Evolutionary conservation across 2,329 filamentous ascomycete species (phyloP).

Genomic region (Ceratocystis cacaofunesta): DNA sequence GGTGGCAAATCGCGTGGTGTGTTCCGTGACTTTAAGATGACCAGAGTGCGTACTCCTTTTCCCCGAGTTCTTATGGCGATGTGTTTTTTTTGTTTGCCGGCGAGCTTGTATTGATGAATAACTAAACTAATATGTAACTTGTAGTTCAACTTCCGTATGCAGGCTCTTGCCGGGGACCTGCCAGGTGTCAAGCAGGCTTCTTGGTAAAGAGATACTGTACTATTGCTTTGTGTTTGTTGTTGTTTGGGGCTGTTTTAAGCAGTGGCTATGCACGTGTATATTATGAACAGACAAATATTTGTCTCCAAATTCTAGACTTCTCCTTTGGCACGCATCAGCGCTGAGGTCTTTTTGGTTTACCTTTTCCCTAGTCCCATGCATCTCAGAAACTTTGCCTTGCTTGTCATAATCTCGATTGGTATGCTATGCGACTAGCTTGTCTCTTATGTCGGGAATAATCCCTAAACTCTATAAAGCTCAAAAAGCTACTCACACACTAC

Average conservation of each 20-base stretch:
- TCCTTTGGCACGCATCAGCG: not conserved
- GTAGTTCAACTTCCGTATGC: conserved; percentile 83
- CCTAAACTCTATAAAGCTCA: not conserved
- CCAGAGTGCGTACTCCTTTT: conserved; percentile 49
- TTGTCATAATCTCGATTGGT: not conserved
- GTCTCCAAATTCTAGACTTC: not conserved
- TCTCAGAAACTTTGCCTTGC: not conserved
- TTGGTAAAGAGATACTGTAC: conserved; percentile 50
- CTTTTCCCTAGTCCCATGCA: not conserved
- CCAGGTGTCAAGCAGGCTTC: conserved; percentile 92
- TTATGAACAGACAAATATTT: conserved; percentile 13
- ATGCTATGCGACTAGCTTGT: not conserved
- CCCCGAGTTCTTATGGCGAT: not conserved
- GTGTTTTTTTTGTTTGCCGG: not conserved
- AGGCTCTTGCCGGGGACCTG: conserved; percentile 70
- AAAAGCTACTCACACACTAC: not conserved
- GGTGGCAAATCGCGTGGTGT: conserved; percentile 84
- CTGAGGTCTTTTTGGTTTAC: not conserved
- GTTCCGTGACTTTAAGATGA: conserved; percentile 84
- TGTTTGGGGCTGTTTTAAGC: not conserved
- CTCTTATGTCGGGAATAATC: not conserved
- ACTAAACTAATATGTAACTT: not conserved
- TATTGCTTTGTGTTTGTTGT: not conserved
- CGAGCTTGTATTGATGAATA: not conserved
- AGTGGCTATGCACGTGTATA: conserved; percentile 10